Conservation (phyloP, 2,329 filamentous ascomycete genomes). For the Epichloe glyceriae region DNA sequence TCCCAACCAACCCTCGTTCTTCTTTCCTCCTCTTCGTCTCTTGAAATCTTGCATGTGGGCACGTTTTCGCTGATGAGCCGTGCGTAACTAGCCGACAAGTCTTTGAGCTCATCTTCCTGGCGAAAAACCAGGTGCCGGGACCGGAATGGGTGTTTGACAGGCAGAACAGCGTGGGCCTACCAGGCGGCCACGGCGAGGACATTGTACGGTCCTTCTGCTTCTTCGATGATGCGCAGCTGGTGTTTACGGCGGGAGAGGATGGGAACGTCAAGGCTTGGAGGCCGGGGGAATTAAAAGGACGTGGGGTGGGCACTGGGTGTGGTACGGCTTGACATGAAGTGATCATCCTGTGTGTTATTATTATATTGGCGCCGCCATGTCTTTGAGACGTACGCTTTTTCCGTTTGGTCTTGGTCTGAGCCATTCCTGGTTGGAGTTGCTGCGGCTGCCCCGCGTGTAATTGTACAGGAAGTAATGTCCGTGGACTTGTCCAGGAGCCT, state of each 20-base stretch:
- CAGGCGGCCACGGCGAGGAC: constrained; percentile 50
- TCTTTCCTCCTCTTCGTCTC: no score
- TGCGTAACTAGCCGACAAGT: constrained; percentile 31
- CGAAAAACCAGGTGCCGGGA: constrained; percentile 26
- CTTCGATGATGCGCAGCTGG: constrained; percentile 44
- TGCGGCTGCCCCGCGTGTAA: no score
- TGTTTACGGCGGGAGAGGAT: constrained; percentile 48
- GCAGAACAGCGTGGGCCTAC: constrained; percentile 44
- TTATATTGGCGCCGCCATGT: no score
- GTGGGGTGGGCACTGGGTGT: not conserved
- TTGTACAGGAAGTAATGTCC: no score
- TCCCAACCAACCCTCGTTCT: not conserved
- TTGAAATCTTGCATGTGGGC: no score
- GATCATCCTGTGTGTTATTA: not conserved
- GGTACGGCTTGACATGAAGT: not conserved
- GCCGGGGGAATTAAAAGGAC: constrained; percentile 10
- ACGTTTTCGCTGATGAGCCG: no score
- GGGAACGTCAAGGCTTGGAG: constrained; percentile 45
- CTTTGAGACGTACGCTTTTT: no score
- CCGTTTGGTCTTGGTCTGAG: no score
- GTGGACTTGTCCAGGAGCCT: no score
- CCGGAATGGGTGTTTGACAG: constrained; percentile 38
- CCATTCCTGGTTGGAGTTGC: no score
- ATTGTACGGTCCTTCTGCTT: constrained; percentile 53
- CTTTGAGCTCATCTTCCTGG: constrained; percentile 49